Percentiles rank a stretch among this genome's conserved stretches.
Conservation (phyloP, 495 filamentous ascomycete genomes). For the Tuber calosporum region DNA sequence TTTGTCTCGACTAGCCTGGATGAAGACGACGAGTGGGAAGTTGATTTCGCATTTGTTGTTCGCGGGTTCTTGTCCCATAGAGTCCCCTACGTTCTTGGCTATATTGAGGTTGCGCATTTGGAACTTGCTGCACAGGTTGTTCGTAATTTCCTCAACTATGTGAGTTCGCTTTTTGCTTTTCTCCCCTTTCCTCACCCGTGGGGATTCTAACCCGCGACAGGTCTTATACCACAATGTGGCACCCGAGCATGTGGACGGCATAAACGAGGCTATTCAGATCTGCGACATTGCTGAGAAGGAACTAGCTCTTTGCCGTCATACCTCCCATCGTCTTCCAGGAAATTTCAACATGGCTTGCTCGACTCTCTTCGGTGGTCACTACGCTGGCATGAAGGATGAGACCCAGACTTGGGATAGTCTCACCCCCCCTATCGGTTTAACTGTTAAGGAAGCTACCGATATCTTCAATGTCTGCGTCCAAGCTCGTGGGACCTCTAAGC, state of each 20-base stretch:
- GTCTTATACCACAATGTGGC: slow-evolving; percentile 75
- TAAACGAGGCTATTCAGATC: slow-evolving; percentile 57
- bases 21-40: slow-evolving; percentile 52
- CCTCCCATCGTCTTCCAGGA: slow-evolving; percentile 56
- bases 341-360: slow-evolving; percentile 56
- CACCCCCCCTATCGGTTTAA: slow-evolving; percentile 39
- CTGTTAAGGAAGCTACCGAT: slow-evolving; percentile 44
- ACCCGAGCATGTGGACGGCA: slow-evolving; percentile 63
- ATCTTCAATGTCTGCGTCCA: slow-evolving; percentile 47
- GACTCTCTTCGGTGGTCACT: slow-evolving; percentile 43
- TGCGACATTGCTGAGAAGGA: slow-evolving; percentile 65
- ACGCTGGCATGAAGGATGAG: slow-evolving; percentile 44
- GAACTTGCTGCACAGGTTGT: slow-evolving; percentile 55
- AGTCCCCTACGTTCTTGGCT: slow-evolving; percentile 35
- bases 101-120: slow-evolving; percentile 48
- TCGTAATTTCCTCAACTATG: slow-evolving; percentile 81
- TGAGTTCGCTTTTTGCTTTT: slow-evolving; percentile 14
- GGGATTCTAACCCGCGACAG: slow-evolving; percentile 8
- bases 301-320: slow-evolving; percentile 51
- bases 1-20: slow-evolving; percentile 46
- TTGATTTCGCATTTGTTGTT: slow-evolving; percentile 73
- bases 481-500: slow-evolving; percentile 45
- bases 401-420: slow-evolving; percentile 28
- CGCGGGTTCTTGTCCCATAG: slow-evolving; percentile 65
- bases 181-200: neutral